phyloP scores from a whole-genome alignment of 306 rosid genomes.

The Quercus wislizeni region DNA sequence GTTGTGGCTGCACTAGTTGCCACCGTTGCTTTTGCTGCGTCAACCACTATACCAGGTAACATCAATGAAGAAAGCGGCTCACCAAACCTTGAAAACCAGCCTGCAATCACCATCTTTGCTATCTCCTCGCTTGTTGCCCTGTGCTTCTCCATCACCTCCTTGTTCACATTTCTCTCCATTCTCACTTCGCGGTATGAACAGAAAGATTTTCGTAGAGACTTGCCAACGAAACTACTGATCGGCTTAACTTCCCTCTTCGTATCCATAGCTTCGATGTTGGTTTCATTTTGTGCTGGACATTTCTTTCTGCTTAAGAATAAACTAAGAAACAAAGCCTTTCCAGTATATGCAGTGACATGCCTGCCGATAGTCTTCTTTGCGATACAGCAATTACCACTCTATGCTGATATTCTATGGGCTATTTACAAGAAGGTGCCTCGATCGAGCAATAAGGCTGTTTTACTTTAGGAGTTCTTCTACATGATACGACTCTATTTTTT shows the following conservation, averaged over 20 bases:
- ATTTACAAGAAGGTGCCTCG: background rate
- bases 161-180: conserved; percentile 14
- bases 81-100: conserved; percentile 12
- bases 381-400: background rate
- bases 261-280: conserved; percentile 4
- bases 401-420: background rate
- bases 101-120: conserved; percentile 23
- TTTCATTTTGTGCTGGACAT: conserved; percentile 12
- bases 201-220: background rate
- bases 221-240: conserved; percentile 2
- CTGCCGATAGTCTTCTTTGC: background rate
- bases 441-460: background rate
- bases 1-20: conserved; percentile 57
- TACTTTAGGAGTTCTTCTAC: too few species aligned
- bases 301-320: background rate
- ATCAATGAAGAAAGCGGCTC: background rate
- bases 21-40: conserved; percentile 40
- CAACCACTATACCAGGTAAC: conserved; percentile 34
- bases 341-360: background rate
- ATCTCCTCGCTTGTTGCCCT: conserved; percentile 33
- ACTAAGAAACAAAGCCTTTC: background rate
- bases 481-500: too few species aligned
- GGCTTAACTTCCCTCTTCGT: conserved; percentile 13
- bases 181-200: conserved; percentile 8
- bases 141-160: conserved; percentile 25